Evolutionary conservation across 768 basidiomycete genomes (phyloP).

Genomic region (Boletus sensibilis): DNA sequence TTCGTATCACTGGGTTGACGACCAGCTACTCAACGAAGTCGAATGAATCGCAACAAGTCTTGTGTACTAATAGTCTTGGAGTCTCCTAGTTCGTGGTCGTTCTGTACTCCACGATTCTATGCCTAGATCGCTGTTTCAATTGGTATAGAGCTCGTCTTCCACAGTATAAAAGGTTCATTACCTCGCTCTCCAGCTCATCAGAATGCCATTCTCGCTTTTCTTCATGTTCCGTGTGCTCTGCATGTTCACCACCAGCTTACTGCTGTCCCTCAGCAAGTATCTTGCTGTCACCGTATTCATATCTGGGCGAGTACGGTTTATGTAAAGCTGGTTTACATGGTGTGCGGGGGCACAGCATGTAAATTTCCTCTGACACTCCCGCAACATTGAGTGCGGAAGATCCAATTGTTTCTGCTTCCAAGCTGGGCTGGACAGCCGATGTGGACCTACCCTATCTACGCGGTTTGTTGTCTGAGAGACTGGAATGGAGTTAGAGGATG

Average conservation of each 20-base stretch:
- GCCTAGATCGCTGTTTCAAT: too few relatives aligned
- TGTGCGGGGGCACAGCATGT: too few relatives aligned
- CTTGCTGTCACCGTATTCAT: conserved; percentile 27
- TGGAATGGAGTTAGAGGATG: background rate
- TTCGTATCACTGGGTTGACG: too few relatives aligned
- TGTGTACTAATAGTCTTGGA: too few relatives aligned
- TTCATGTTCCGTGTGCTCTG: conserved; percentile 1
- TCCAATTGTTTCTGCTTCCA: background rate
- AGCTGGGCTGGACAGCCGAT: background rate
- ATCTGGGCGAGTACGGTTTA: conserved; percentile 39
- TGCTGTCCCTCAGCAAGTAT: background rate
- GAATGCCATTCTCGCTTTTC: background rate
- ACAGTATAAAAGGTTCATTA: conserved; percentile 1
- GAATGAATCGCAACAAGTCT: too few relatives aligned
- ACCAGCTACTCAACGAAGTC: too few relatives aligned
- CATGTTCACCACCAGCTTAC: background rate
- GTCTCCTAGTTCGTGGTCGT: too few relatives aligned
- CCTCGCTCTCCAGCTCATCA: background rate
- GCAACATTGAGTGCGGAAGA: background rate
- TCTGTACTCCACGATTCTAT: too few relatives aligned
- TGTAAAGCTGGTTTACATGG: conserved; percentile 40
- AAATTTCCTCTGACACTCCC: too few relatives aligned
- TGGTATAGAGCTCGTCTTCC: background rate
- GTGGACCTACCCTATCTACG: background rate
- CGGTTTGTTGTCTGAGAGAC: background rate